Conservation (phyloP, 306 rosid species). For the Delonix regia region DNA sequence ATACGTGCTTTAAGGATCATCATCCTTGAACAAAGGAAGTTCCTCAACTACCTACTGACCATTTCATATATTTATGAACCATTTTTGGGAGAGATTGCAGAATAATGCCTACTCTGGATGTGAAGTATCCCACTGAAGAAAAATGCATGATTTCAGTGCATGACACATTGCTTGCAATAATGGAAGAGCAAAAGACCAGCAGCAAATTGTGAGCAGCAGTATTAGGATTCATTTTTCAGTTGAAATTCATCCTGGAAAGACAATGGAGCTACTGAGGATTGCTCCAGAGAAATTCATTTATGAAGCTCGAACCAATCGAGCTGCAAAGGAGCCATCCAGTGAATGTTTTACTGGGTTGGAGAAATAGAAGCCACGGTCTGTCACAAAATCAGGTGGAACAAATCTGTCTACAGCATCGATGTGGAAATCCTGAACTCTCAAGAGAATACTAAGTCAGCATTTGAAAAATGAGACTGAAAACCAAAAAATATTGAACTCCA, state of each 20-base stretch:
- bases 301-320: conserved; percentile 59
- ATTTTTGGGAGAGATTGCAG: conserved; percentile 24
- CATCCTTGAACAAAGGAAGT: not conserved
- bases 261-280: conserved; percentile 13
- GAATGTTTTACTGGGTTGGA: conserved; percentile 79
- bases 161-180: not conserved
- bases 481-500: not conserved
- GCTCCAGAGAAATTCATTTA: conserved; percentile 31
- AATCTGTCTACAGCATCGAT: conserved; percentile 61
- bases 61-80: not conserved
- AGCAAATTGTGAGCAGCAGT: not conserved
- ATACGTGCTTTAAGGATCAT: conserved; percentile 27
- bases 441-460: conserved; percentile 33
- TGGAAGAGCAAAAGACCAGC: conserved; percentile 8
- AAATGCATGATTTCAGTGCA: conserved; percentile 27
- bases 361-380: conserved; percentile 65
- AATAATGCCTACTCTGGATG: conserved; percentile 17
- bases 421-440: conserved; percentile 63
- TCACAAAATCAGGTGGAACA: conserved; percentile 68
- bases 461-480: conserved; percentile 28
- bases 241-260: not conserved
- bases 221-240: not conserved
- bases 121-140: conserved; percentile 18
- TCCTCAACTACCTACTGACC: not conserved
- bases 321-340: conserved; percentile 81